Evolutionary conservation across 352 stramenopile species (phyloP).

Genomic region (Phytophthora parvispora): DNA sequence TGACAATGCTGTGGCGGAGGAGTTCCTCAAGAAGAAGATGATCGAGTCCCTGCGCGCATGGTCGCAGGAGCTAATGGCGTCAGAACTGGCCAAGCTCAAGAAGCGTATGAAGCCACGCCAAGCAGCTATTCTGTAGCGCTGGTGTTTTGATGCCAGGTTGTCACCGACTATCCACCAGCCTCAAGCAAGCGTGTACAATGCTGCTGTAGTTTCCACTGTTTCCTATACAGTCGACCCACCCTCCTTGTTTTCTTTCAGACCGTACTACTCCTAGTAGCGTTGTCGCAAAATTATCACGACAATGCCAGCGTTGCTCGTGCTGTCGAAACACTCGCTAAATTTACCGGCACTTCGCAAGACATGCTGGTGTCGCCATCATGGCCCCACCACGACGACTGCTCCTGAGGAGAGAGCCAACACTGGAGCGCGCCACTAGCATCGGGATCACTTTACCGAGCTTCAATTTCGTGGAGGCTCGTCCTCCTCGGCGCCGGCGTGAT

Average conservation of each 20-base stretch:
- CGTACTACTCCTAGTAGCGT: too few relatives aligned
- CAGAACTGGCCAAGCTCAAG: slow-evolving; percentile 77
- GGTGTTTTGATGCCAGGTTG: neutral
- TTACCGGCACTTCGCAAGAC: slow-evolving; percentile 13
- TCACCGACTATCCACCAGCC: slow-evolving; percentile 6
- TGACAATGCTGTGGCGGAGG: slow-evolving; percentile 56
- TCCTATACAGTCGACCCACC: neutral
- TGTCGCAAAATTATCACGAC: neutral
- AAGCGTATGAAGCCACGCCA: slow-evolving; percentile 74
- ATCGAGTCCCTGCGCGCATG: slow-evolving; percentile 71
- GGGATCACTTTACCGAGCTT: slow-evolving; percentile 57
- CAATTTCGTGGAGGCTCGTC: slow-evolving; percentile 69
- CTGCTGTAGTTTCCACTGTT: slow-evolving; percentile 15
- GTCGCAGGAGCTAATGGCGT: slow-evolving; percentile 80
- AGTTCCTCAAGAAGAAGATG: slow-evolving; percentile 84
- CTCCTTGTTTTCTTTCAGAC: neutral
- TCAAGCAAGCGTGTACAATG: slow-evolving; percentile 7
- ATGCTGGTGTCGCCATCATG: slow-evolving; percentile 9
- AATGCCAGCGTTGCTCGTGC: neutral
- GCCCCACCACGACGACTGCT: slow-evolving; percentile 15
- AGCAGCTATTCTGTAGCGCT: slow-evolving; percentile 56
- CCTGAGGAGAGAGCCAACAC: slow-evolving; percentile 12
- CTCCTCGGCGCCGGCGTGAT: slow-evolving; percentile 20
- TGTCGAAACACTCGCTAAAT: slow-evolving; percentile 18
- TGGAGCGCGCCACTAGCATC: slow-evolving; percentile 40